Base-by-base conservation (phyloP, 371 early-diverging fungal species). In the Funneliformis caledonium region DNA sequence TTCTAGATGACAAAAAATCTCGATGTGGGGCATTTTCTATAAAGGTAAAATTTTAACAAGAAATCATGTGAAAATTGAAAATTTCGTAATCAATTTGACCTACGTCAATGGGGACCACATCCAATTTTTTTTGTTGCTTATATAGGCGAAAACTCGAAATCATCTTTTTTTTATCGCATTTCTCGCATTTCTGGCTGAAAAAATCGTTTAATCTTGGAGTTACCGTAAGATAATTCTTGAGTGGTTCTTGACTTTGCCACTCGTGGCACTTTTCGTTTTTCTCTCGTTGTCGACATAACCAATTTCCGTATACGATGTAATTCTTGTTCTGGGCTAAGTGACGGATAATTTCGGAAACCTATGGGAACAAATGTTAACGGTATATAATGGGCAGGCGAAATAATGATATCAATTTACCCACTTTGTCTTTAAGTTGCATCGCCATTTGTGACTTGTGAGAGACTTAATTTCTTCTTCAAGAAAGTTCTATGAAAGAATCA, bases 91-190 rank as follows among this genome's bases (percentile, higher is more conserved):
- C 9, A 43, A 72, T 9, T 67, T 67, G 68, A 67, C 68, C 31
- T 67, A 67, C 68, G 12, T 67, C 68, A 37, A 2, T 37, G 37
- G 37, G 37, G 1, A 37, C 0, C 19, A 47, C 43, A 47, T 64
- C 19, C 31, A 26, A 12, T 11, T 22, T 43, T 45, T 31, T 12
- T 72, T 47, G 19, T 5, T 47, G 19, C 16, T 16, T 43, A 9
- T 33, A 45, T 4, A 72, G 31, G 0, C 72, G 45, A 12, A 72
- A 72, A 72, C 72, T 72, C 48, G 72, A 16, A 26, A 72, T 48
- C 11, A 43, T n/a, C n/a, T n/a, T 5, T 1, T 22, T 72, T n/a
- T 70, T 43, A 42, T 43, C 5, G 22, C 72, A 72, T 48, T 16
- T 5, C 12, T 70, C n/a, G 48, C 72, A 72, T 1, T 33, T 16